Evolutionary conservation across 2,329 filamentous ascomycete species (phyloP).

Genomic region (Calonectria fujianensis): DNA sequence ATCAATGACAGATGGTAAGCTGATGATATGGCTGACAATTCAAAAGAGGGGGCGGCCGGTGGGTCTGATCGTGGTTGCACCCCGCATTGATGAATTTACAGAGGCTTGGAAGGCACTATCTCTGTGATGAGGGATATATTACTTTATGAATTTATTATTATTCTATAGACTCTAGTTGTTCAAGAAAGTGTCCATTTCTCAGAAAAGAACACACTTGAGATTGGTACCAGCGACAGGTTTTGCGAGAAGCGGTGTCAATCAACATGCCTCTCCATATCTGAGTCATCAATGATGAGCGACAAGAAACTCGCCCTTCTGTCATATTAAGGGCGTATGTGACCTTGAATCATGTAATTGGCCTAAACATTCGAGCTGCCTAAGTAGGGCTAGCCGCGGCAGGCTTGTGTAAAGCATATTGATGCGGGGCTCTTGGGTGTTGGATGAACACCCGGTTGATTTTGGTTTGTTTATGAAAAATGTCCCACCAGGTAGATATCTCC

Average conservation of each 20-base stretch:
- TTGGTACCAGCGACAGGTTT: background rate
- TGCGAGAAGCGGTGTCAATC: background rate
- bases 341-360: slow-evolving; percentile 6
- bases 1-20: background rate
- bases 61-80: background rate
- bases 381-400: background rate
- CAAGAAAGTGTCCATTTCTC: background rate
- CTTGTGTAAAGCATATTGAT: background rate
- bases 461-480: background rate
- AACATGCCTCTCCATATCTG: background rate
- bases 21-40: background rate
- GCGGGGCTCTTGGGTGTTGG: background rate
- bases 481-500: too few relatives aligned
- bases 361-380: background rate
- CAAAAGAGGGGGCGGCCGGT: background rate
- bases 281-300: background rate
- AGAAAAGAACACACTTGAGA: background rate
- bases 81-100: background rate
- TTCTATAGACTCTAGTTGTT: background rate
- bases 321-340: background rate
- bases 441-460: background rate
- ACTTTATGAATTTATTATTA: background rate
- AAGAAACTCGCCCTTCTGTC: background rate
- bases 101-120: background rate
- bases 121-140: background rate